Base-by-base conservation (phyloP, 116 monocot species). In the Papilionanthe hybrid region DNA sequence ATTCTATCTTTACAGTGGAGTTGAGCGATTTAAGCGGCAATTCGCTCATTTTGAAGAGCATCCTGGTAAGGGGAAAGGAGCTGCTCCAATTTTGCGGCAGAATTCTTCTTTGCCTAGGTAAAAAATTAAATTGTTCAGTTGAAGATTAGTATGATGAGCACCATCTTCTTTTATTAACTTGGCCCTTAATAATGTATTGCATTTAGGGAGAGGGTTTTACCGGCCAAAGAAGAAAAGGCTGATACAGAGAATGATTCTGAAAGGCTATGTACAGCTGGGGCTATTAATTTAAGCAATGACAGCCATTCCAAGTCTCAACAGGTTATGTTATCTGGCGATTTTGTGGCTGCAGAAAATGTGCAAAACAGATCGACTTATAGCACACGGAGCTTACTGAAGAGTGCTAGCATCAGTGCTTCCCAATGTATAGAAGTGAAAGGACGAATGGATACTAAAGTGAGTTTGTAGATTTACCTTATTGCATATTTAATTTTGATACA, bases 31-130 rank as follows among this genome's bases (percentile, higher is more conserved):
- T 66, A 89, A 89, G 81, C 72, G 86, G 56, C 89, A 89, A 48
- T 89, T 89, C 37, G 89, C 89, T 81, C 83, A 89, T 83, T 83
- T 89, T 75, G 89, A 89, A 86, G 89, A 89, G 76, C 83, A 83
- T 76, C 78, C 37, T 81, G 79, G 76, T 12, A 83, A 89, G 81
- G 88, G 88, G 42, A 85, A 82, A 5, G 73, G 77, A 30, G 76
- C 71, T 57, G 79, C 81, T 79, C 89, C 89, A 42, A 22, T 83
- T 49, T 63, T 81, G 78, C 63, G 89, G 57, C 85, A 85, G 25
- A 77, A 89, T 73, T 72, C 68, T 49, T 89, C 89, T 41, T 72
- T 89, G 79, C 89, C 89, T 29, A 86, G 89, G 89, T 83, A 17
- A 32, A 13, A 71, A 2, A 32, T 17, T 7, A 86, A 75, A 25